Conservation (phyloP, 306 rosid genomes). For the Heteromeles arbutifolia region DNA sequence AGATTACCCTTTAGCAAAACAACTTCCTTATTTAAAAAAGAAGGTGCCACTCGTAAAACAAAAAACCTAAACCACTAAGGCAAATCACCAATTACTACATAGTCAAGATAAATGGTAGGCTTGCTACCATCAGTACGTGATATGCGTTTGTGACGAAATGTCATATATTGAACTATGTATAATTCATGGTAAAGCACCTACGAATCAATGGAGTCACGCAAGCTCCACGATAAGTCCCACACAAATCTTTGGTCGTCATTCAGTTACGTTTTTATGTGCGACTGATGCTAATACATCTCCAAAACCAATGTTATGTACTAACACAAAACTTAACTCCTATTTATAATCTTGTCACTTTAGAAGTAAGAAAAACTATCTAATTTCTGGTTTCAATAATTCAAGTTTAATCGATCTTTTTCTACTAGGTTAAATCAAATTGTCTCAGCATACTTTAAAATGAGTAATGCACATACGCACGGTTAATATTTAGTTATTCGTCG, state of each 20-base stretch:
- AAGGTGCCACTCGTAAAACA: neutral
- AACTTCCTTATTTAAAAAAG: neutral
- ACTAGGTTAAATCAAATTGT: too few relatives aligned
- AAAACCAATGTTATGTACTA: neutral
- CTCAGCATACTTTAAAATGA: too few relatives aligned
- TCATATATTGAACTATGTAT: too few relatives aligned
- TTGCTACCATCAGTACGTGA: too few relatives aligned
- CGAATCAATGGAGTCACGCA: too few relatives aligned
- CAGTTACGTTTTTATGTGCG: neutral
- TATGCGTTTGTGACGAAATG: too few relatives aligned
- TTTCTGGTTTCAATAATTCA: too few relatives aligned
- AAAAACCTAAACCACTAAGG: neutral
- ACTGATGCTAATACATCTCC: neutral
- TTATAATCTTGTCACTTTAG: too few relatives aligned
- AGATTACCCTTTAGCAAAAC: neutral
- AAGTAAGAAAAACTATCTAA: too few relatives aligned
- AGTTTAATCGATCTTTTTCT: too few relatives aligned
- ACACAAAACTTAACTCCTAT: neutral
- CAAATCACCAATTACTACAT: neutral
- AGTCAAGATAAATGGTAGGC: neutral
- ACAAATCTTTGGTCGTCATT: neutral
- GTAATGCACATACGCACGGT: neutral
- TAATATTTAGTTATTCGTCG: too few relatives aligned
- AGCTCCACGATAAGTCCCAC: neutral
- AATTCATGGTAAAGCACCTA: too few relatives aligned